Evolutionary conservation across 306 rosid species (phyloP), one percentile per base, ranked within the genome.

Genomic region (Rubus idaeus): DNA sequence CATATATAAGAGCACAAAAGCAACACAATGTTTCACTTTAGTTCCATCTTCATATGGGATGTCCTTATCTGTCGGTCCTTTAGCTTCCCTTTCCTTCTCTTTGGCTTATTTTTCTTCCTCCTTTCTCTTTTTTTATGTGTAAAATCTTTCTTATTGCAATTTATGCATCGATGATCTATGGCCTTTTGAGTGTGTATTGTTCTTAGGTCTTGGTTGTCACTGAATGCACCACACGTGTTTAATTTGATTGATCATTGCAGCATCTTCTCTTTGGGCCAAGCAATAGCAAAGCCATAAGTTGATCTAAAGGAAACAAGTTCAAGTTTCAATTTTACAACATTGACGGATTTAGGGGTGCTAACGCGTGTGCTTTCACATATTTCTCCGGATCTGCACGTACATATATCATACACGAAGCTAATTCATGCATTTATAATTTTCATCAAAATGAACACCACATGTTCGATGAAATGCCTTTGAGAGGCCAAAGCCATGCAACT

Each of bases 21-120:
- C 60, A 58, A 61, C 70, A 18, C 8, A 5, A 52, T 77, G 82
- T 55, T 23, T 77, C 55, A 13, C 81, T 83, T 79, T 79, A 71
- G 73, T 46, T 61, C 63, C 52, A 56, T 61, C 23, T 84, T 60
- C 75, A 37, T 60, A 71, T 63, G 78, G 70, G 75, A 55, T 65
- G 83, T 78, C 83, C 69, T 55, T 67, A 13, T 78, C 81, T 81
- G 88, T 84, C 85, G 76, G 81, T 49, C 10, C 82, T 77, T 80
- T 77, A 55, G 44, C 51, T 60, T 37, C 50, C 30, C 70, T 41
- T 63, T 63, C 65, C 63, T 23, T 53, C 23, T 21, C 61, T 11
- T 50, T 60, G 53, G 3, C 75, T 70, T 51, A 23, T 75, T 56
- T 79, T 72, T 57, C 57, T 81, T 39, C 53, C 46, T 40, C 18